Base-by-base conservation (phyloP, 495 filamentous ascomycete genomes). In the Viridothelium virens region DNA sequence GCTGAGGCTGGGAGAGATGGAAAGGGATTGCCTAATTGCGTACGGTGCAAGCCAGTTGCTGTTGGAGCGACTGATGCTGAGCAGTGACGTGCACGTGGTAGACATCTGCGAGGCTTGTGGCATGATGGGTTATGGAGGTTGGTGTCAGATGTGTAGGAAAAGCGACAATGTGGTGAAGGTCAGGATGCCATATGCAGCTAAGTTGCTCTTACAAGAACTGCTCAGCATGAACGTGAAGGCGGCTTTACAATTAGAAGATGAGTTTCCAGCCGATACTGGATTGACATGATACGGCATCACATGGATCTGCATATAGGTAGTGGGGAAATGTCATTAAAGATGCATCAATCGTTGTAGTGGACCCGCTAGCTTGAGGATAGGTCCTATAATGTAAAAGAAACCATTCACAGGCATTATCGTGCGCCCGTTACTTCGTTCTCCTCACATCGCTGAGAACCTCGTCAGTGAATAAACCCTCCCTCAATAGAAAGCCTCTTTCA, bases 171-270 rank as follows among this genome's bases (percentile, higher is more conserved):
- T 97, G 11, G 86, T 87, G 6, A 87, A 88, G 78, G 92, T 99
- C 89, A 91, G 85, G 62, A 96, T 99, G 79, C 94, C 94, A n/a
- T 99, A 99, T 77, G 94, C 95, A 4, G 95, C 95, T 2, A 99
- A 99, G 83, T 77, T 99, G 73, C 79, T 99, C 63, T 89, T 99
- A 41, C 94, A 99, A 80, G 94, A 99, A 78, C 75, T 99, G 72
- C 83, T 95, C 75, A 95, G 91, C 77, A 99, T 99, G 94, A 97
- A 97, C 75, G 89, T 99, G 14, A 88, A 91, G 65, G 90, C 92
- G 56, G 81, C 86, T 63, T 77, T 97, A 76, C 87, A 88, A 79
- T 74, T 97, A 64, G 91, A 91, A 74, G 94, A 97, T 74, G 87
- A 96, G 78, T 97, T 97, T 76, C 91, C 91, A 10, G 81, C 68